Evolutionary conservation across 2,329 filamentous ascomycete genomes (phyloP).

Genomic region (Trichoderma asperellum): DNA sequence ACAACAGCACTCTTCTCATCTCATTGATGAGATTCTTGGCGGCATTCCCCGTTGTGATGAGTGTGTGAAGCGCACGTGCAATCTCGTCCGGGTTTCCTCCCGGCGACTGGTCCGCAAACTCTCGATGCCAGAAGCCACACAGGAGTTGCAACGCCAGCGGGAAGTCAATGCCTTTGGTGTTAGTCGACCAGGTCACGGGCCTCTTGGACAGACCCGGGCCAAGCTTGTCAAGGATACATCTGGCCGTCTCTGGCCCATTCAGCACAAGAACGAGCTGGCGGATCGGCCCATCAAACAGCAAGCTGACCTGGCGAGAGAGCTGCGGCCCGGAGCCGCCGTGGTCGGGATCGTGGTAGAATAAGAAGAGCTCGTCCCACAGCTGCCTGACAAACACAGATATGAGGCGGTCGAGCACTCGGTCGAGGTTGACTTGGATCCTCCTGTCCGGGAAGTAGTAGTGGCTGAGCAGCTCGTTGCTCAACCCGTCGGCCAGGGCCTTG

Average conservation of each 20-base stretch:
- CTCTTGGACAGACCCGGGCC: slow-evolving; percentile 43
- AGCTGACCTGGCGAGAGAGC: slow-evolving; percentile 39
- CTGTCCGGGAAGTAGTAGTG: slow-evolving; percentile 45
- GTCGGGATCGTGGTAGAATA: slow-evolving; percentile 39
- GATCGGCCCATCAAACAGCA: slow-evolving; percentile 45
- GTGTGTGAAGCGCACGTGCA: slow-evolving; percentile 38
- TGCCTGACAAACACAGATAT: slow-evolving; percentile 40
- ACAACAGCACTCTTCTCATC: slow-evolving; percentile 40
- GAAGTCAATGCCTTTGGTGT: slow-evolving; percentile 42
- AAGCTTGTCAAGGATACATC: slow-evolving; percentile 43
- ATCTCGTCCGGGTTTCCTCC: slow-evolving; percentile 43
- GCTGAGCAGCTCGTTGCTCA: slow-evolving; percentile 44
- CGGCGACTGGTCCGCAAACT: slow-evolving; percentile 42
- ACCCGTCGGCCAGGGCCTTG: slow-evolving; percentile 40
- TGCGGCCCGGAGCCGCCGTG: slow-evolving; percentile 33
- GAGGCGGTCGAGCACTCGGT: slow-evolving; percentile 44
- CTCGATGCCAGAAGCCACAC: slow-evolving; percentile 44
- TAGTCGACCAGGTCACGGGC: slow-evolving; percentile 40
- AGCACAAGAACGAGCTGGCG: slow-evolving; percentile 45
- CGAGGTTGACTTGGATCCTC: slow-evolving; percentile 42
- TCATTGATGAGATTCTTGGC: slow-evolving; percentile 38
- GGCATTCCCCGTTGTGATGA: slow-evolving; percentile 39
- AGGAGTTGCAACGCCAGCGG: slow-evolving; percentile 43
- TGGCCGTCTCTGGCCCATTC: slow-evolving; percentile 43
- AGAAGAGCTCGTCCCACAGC: slow-evolving; percentile 45